phyloP scores from a whole-genome alignment of 768 basidiomycete species.

The Paxillus involutus region DNA sequence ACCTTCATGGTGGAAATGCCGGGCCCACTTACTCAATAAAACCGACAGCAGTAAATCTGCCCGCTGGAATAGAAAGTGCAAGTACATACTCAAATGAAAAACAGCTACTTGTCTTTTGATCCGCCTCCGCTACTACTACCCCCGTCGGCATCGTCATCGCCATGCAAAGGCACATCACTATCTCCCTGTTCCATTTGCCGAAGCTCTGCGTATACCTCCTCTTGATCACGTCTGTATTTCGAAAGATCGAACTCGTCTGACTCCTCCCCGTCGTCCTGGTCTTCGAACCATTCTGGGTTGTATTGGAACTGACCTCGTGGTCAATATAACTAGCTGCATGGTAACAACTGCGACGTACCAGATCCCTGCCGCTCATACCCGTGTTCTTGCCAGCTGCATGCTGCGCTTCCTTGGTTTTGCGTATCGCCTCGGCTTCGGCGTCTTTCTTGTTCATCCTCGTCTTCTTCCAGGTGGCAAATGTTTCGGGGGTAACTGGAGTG shows the following conservation, averaged over 20 bases:
- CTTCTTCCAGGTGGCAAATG: slow-evolving; percentile 94
- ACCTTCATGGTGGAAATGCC: background rate
- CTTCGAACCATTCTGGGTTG: slow-evolving; percentile 93
- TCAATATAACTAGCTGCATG: slow-evolving; percentile 4
- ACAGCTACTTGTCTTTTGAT: slow-evolving; percentile 2
- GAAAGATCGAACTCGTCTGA: slow-evolving; percentile 57
- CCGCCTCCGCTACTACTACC: background rate
- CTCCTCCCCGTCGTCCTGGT: slow-evolving; percentile 52
- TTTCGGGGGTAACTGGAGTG: slow-evolving; percentile 90
- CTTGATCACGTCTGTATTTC: slow-evolving; percentile 51
- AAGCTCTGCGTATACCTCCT: slow-evolving; percentile 28
- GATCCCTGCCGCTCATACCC: slow-evolving; percentile 95
- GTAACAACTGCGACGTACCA: slow-evolving; percentile 51
- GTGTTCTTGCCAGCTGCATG: slow-evolving; percentile 83
- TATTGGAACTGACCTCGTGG: slow-evolving; percentile 73
- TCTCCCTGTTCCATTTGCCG: slow-evolving; percentile 18
- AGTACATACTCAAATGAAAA: background rate
- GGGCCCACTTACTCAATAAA: background rate
- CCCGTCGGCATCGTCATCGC: slow-evolving; percentile 18
- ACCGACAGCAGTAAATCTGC: background rate
- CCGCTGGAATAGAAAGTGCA: background rate
- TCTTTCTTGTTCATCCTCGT: slow-evolving; percentile 93
- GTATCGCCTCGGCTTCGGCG: slow-evolving; percentile 79
- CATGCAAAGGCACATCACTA: slow-evolving; percentile 16
- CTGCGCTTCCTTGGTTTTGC: slow-evolving; percentile 80